Conservation (phyloP, 1,139 yeast species). For the Lodderomyces orthopsilosis region DNA sequence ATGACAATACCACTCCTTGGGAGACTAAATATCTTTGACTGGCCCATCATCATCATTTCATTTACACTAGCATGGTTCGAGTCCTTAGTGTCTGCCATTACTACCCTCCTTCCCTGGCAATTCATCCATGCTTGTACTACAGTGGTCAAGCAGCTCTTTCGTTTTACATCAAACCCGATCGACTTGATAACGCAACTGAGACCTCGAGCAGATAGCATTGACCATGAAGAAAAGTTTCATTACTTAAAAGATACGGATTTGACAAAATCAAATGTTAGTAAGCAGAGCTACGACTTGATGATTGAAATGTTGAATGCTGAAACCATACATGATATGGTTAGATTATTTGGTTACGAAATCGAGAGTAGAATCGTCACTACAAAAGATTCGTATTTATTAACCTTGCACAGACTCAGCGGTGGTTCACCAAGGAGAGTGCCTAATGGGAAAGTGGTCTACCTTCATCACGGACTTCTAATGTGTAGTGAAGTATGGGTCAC, state of each 20-base stretch:
- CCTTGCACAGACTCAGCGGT: conserved; percentile 27
- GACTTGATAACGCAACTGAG: conserved; percentile 19
- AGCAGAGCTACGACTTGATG: conserved; percentile 28
- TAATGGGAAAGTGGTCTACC: conserved; percentile 58
- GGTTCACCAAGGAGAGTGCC: conserved; percentile 9
- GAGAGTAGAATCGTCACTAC: conserved; percentile 41
- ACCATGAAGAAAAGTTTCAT: conserved; percentile 13
- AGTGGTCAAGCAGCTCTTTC: conserved; percentile 28
- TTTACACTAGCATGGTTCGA: conserved; percentile 43
- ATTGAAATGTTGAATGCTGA: conserved; percentile 31
- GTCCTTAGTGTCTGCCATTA: conserved; percentile 32
- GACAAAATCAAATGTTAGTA: conserved; percentile 13
- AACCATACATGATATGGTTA: conserved; percentile 34
- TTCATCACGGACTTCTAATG: conserved; percentile 93
- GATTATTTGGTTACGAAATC: conserved; percentile 37
- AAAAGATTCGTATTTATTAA: conserved; percentile 39
- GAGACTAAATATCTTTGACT: conserved; percentile 31
- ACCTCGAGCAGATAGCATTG: conserved; percentile 8
- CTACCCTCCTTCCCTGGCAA: conserved; percentile 31
- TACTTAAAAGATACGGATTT: conserved; percentile 11
- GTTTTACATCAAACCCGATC: conserved; percentile 29
- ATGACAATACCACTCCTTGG: conserved; percentile 43
- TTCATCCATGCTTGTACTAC: conserved; percentile 31
- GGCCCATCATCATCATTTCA: conserved; percentile 36
- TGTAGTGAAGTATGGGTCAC: conserved; percentile 88